A percentile compares a stretch with the other conserved stretches of the same genome.
Evolutionary conservation across 2,329 filamentous ascomycete species (phyloP).

Genomic region (Lecanoromycetidae sp.): DNA sequence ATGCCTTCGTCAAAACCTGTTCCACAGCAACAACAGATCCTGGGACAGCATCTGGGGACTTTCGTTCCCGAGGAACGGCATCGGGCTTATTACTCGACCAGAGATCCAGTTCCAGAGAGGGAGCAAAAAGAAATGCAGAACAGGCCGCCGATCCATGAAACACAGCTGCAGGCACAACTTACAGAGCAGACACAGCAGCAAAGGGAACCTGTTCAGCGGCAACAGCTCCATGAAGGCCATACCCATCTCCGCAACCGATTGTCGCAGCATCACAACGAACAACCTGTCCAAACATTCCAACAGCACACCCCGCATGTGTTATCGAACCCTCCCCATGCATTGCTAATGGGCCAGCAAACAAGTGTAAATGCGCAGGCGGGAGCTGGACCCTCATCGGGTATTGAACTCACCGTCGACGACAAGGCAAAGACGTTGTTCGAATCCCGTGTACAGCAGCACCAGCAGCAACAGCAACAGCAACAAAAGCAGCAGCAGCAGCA

Average conservation of each 20-base stretch:
- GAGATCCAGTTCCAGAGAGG: constrained; percentile 6
- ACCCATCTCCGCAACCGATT: constrained; percentile 5
- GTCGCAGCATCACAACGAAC: constrained; percentile 12
- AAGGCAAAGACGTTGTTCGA: not conserved
- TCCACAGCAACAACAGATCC: constrained; percentile 10
- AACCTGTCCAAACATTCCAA: not conserved
- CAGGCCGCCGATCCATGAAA: constrained; percentile 10
- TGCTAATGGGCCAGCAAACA: constrained; percentile 7
- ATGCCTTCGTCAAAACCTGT: constrained; percentile 2
- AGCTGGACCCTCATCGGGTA: no score
- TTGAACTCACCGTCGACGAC: constrained; percentile 1
- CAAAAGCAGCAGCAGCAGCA: constrained; percentile 13
- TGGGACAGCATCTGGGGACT: constrained; percentile 15
- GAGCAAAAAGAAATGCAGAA: constrained; percentile 10
- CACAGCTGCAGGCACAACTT: constrained; percentile 3
- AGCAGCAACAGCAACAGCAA: constrained; percentile 2
- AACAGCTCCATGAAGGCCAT: not conserved
- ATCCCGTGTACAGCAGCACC: constrained; percentile 9
- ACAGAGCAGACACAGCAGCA: not conserved
- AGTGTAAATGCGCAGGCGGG: constrained; percentile 1
- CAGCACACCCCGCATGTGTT: constrained; percentile 1
- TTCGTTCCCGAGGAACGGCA: constrained; percentile 26
- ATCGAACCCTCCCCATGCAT: not conserved
- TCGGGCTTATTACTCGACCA: constrained; percentile 24
- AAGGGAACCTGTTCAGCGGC: constrained; percentile 3